Base-by-base conservation (phyloP, 768 basidiomycete genomes). In the Leccinum pellstonianum region DNA sequence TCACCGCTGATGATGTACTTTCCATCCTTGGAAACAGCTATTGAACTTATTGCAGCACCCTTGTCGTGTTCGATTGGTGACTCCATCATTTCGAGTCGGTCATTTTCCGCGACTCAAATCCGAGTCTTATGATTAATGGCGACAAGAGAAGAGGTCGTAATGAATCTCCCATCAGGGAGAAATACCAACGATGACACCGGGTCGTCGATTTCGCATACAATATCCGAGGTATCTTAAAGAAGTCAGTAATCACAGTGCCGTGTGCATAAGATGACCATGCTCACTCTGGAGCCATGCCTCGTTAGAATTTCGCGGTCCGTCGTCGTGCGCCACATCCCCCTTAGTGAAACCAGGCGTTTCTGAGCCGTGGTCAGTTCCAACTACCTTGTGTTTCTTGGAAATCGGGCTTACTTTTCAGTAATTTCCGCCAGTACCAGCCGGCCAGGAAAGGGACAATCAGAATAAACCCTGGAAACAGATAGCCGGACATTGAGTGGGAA, bases 1-100 rank as follows among this genome's bases (percentile, higher is more conserved):
- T 54, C 56, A 3, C 62, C 64, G 38, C 53, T 58, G 29, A 65
- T 33, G 21, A 65, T 31, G 51, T 29, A 55, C 38, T n/a, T 56
- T 25, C 64, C 64, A 12, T 58, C 56, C 29, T 47, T 50, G 46
- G 62, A 65, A 25, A 51, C 25, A 17, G 48, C 51, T 23, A 64
- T 41, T 1, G 51, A 23, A 12, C 15, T 25, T 21, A 55, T 56
- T 21, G 37, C 47, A 31, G 29, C 29, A 31, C 50, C 50, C 25
- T 50, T 50, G 5, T 11, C 38, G 43, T 46, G 52, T 54, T 50
- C 37, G 1, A 52, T 55, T 11, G 49, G 50, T 25, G 57, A 3
- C 4, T 58, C 19, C 12, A 49, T 52, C 53, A 46, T 33, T 17
- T 31, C 5, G 5, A 43, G 19, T 23, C 3, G 23, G 25, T 7